Conservation (phyloP, 345 rosid genomes). For the Gossypium bickii region DNA sequence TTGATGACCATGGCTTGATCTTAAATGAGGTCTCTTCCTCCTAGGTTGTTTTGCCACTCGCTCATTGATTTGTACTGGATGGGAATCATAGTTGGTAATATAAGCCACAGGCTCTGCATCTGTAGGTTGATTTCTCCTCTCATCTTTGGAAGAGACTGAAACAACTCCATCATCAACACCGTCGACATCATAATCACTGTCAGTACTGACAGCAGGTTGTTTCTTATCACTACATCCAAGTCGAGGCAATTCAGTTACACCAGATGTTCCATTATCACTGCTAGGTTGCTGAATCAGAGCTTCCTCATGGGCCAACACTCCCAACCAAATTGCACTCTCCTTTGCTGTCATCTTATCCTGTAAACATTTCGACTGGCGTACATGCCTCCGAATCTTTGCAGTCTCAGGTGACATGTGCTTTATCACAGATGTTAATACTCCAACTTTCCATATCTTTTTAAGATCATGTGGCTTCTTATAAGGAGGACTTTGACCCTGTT, state of each 20-base stretch:
- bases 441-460: constrained; percentile 99
- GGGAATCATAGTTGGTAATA: constrained; percentile 17
- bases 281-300: constrained; percentile 68
- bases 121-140: constrained; percentile 35
- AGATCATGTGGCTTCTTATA: constrained; percentile 95
- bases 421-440: constrained; percentile 93
- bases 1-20: constrained; percentile 28
- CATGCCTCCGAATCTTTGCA: constrained; percentile 87
- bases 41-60: constrained; percentile 33
- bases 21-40: constrained; percentile 28
- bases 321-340: constrained; percentile 98
- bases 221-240: constrained; percentile 42
- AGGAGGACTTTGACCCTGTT: constrained; percentile 66
- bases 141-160: constrained; percentile 81
- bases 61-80: constrained; percentile 35
- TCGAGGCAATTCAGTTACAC: constrained; percentile 57
- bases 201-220: constrained; percentile 48
- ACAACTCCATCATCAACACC: constrained; percentile 62
- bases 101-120: constrained; percentile 34
- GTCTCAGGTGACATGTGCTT: constrained; percentile 95
- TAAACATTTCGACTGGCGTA: constrained; percentile 90
- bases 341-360: constrained; percentile 99
- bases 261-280: constrained; percentile 88
- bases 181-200: constrained; percentile 84
- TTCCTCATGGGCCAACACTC: constrained; percentile 79